Conservation (phyloP, 371 early-diverging fungal species). For the Mucor mucedo region DNA sequence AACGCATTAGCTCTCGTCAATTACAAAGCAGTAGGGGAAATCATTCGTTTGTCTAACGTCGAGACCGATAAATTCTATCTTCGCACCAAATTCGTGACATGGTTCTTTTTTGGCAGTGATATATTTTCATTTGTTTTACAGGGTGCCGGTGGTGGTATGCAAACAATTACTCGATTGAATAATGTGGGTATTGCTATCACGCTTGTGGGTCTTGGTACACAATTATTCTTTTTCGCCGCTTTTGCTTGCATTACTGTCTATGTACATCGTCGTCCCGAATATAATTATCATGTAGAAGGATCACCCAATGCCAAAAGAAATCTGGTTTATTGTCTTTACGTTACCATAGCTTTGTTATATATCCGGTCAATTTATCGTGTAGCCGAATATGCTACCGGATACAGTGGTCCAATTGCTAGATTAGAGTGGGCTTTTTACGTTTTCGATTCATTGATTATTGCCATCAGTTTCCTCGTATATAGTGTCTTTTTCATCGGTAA, state of each 20-base stretch:
- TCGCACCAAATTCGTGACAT: constrained; percentile 42
- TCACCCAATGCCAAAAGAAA: constrained; percentile 13
- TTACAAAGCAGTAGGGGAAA: constrained; percentile 45
- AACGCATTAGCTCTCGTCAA: constrained; percentile 47
- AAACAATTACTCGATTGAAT: neutral
- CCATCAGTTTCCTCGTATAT: constrained; percentile 8
- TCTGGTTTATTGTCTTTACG: constrained; percentile 11
- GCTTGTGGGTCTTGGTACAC: constrained; percentile 17
- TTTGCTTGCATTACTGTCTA: constrained; percentile 24
- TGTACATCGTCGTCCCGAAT: constrained; percentile 15
- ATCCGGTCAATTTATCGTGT: constrained; percentile 28
- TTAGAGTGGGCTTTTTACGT: constrained; percentile 31
- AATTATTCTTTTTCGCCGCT: constrained; percentile 25
- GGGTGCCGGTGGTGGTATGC: constrained; percentile 24
- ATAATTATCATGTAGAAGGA: constrained; percentile 15
- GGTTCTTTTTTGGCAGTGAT: constrained; percentile 50
- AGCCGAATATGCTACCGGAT: constrained; percentile 22
- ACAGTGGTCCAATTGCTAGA: constrained; percentile 11
- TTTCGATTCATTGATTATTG: constrained; percentile 18
- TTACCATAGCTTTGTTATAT: constrained; percentile 19
- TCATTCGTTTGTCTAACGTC: constrained; percentile 26
- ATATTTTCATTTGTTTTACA: constrained; percentile 25
- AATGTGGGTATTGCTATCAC: constrained; percentile 7
- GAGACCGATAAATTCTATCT: constrained; percentile 24
- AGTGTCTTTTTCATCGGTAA: constrained; percentile 9